These are phyloP conservation scores for Immersiporthe knoxdaviesiana DNA, from an alignment of 2,329 filamentous ascomycete genomes.

Conservation along the genomic window DNA sequence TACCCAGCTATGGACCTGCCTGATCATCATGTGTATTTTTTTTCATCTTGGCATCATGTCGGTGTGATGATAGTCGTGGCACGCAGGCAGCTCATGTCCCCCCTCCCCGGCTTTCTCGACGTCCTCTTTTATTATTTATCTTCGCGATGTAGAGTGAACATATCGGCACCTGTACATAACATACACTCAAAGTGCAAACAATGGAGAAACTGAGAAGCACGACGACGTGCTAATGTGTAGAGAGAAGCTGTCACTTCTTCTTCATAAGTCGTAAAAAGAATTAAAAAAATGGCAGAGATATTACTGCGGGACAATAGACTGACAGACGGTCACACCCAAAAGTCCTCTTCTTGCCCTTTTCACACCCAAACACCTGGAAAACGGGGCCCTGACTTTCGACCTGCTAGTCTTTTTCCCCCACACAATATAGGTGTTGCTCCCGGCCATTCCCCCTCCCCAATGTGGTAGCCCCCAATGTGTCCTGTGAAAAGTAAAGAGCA, in stretches of 20 bases:
- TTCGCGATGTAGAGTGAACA: too few species aligned
- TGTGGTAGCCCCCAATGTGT: not conserved
- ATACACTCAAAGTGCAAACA: too few species aligned
- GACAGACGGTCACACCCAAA: not conserved
- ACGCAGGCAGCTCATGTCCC: not conserved
- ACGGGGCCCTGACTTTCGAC: too few species aligned
- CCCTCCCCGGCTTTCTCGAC: too few species aligned
- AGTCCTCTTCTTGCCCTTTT: not conserved
- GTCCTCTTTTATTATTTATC: too few species aligned
- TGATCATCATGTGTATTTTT: not conserved
- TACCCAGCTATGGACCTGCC: not conserved
- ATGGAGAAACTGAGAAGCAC: too few species aligned
- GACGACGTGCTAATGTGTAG: too few species aligned
- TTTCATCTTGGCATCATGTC: not conserved
- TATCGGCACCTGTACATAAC: too few species aligned
- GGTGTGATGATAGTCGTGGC: not conserved
- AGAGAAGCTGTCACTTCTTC: not conserved
- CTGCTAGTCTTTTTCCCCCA: not conserved
- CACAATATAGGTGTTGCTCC: not conserved
- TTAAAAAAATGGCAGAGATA: conserved; percentile 1
- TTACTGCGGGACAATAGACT: conserved; percentile 9
- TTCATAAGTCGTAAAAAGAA: not conserved
- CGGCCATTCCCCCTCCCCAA: not conserved
- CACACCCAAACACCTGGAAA: conserved; percentile 1
- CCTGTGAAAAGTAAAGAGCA: not conserved